Evolutionary conservation across 257 asterid genomes (phyloP).

Genomic region (Datura wrightii): DNA sequence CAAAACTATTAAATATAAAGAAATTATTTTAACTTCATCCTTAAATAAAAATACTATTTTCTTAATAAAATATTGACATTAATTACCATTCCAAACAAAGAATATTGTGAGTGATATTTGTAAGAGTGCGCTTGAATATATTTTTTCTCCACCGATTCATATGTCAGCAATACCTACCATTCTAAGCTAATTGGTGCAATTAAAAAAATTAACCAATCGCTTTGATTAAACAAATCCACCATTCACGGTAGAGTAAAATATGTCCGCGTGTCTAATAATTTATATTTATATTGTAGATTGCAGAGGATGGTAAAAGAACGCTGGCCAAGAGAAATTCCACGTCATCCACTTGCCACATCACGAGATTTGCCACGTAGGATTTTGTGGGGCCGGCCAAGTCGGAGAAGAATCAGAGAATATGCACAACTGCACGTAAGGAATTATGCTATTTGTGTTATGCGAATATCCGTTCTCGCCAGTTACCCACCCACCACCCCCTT

Average conservation of each 20-base stretch:
- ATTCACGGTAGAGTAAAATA: conserved; percentile 17
- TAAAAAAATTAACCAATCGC: not conserved
- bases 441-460: conserved; percentile 42
- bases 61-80: not conserved
- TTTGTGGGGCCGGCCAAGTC: not conserved
- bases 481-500: not conserved
- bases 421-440: conserved; percentile 44
- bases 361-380: conserved; percentile 39
- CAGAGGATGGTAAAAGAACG: not conserved
- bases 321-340: conserved; percentile 35
- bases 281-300: too few species aligned
- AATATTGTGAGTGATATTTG: not conserved
- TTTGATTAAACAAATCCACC: conserved; percentile 32
- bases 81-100: not conserved
- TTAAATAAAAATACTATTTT: too few species aligned
- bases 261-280: not conserved
- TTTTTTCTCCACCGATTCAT: not conserved
- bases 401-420: conserved; percentile 38
- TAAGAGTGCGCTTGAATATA: not conserved
- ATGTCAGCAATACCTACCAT: not conserved
- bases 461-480: conserved; percentile 41
- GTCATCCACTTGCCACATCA: not conserved
- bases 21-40: too few species aligned
- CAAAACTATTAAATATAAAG: too few species aligned
- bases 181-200: not conserved